phyloP scores from a whole-genome alignment of 1,284 basidiomycete species.

The Pisolithus thermaeus region DNA sequence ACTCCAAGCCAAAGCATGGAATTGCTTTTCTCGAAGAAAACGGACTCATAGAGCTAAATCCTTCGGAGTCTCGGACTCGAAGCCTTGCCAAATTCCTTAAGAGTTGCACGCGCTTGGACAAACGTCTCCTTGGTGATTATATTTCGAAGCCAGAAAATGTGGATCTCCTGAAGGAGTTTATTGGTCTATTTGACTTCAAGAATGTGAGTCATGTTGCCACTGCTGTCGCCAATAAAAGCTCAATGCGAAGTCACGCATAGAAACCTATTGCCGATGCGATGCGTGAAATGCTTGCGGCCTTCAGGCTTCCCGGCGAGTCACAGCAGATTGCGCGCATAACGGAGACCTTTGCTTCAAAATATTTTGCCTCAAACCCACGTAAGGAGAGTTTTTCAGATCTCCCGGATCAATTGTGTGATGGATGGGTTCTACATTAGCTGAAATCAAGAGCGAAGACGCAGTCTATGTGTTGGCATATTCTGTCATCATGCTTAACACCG shows the following conservation, averaged over 20 bases:
- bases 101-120: conserved; percentile 83
- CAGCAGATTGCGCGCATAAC: conserved; percentile 95
- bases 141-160: conserved; percentile 87
- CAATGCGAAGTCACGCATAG: conserved; percentile 36
- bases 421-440: conserved; percentile 42
- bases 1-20: conserved; percentile 92
- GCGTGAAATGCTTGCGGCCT: conserved; percentile 90
- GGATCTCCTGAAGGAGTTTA: conserved; percentile 83
- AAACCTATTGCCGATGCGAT: conserved; percentile 94
- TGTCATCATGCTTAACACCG: conserved; percentile 98
- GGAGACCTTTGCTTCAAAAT: conserved; percentile 89
- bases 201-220: conserved; percentile 49
- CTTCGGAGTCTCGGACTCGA: conserved; percentile 50
- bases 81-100: conserved; percentile 85
- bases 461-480: conserved; percentile 95
- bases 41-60: conserved; percentile 71
- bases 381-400: conserved; percentile 10
- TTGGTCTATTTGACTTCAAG: conserved; percentile 87
- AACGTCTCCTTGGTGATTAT: conserved; percentile 91
- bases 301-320: conserved; percentile 92
- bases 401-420: conserved; percentile 6
- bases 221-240: conserved; percentile 1
- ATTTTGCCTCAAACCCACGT: conserved; percentile 84
- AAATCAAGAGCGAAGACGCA: conserved; percentile 89
- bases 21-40: conserved; percentile 89